phyloP scores from a whole-genome alignment of 2,329 filamentous ascomycete genomes.

The Aspergillus pseudonomiae region DNA sequence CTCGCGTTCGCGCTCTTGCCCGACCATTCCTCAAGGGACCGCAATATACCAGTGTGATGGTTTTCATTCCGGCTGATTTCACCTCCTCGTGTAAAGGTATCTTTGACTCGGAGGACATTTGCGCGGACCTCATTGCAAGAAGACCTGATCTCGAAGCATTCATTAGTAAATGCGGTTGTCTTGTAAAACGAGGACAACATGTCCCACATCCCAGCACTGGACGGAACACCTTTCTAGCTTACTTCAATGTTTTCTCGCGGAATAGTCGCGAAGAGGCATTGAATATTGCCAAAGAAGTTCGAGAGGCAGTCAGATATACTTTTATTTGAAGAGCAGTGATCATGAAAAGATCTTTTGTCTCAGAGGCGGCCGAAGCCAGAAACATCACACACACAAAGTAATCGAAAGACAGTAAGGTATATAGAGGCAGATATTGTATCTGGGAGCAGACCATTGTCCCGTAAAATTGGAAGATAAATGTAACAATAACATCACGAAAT shows the following conservation, averaged over 20 bases:
- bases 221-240: background rate
- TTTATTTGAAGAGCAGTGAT: background rate
- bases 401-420: background rate
- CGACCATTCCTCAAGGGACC: constrained; percentile 7
- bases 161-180: background rate
- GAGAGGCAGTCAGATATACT: background rate
- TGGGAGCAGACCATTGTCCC: background rate
- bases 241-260: constrained; percentile 14
- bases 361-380: background rate
- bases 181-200: background rate
- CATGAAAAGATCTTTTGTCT: background rate
- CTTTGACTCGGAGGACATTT: constrained; percentile 4
- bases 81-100: background rate
- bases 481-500: background rate
- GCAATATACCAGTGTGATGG: constrained; percentile 6
- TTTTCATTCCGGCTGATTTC: constrained; percentile 9
- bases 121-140: background rate
- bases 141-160: constrained; percentile 5
- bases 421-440: background rate
- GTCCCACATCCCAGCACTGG: background rate
- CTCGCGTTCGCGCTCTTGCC: background rate
- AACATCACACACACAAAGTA: background rate
- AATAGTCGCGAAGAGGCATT: background rate
- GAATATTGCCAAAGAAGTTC: background rate
- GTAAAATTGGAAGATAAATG: background rate